Percentiles rank a stretch among this genome's conserved stretches.
Conservation (phyloP, 1,284 basidiomycete species). For the Ceraceosorus guamensis region DNA sequence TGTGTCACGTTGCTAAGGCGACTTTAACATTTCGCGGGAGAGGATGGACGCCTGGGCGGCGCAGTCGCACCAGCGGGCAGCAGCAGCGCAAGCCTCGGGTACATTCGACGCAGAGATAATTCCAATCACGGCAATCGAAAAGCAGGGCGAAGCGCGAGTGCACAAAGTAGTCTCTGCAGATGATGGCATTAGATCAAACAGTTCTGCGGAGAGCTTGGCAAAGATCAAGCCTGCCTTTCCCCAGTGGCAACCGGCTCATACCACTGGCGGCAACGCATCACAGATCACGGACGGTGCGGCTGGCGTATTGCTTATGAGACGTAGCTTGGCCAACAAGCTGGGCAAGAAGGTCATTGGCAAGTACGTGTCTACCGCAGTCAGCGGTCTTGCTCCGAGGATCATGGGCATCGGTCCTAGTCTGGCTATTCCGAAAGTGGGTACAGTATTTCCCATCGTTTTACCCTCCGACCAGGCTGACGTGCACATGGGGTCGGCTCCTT, state of each 20-base stretch:
- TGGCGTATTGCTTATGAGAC: slow-evolving; percentile 75
- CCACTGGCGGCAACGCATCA: slow-evolving; percentile 82
- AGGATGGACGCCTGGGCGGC: slow-evolving; percentile 81
- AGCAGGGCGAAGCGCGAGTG: slow-evolving; percentile 54
- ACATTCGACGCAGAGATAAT: slow-evolving; percentile 71
- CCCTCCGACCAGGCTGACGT: neutral
- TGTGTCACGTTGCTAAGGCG: slow-evolving; percentile 30
- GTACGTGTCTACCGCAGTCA: slow-evolving; percentile 66
- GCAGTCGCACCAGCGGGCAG: slow-evolving; percentile 69
- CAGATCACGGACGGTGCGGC: slow-evolving; percentile 78
- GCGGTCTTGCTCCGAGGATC: slow-evolving; percentile 66
- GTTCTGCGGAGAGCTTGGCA: slow-evolving; percentile 62
- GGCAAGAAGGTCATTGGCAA: slow-evolving; percentile 69
- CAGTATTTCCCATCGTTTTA: too few species aligned
- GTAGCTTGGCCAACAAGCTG: slow-evolving; percentile 71
- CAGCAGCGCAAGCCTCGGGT: slow-evolving; percentile 58
- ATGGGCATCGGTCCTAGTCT: slow-evolving; percentile 62
- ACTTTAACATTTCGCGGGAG: slow-evolving; percentile 72
- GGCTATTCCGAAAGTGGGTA: slow-evolving; percentile 24
- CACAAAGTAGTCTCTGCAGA: slow-evolving; percentile 63
- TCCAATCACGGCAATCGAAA: slow-evolving; percentile 51
- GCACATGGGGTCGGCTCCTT: neutral
- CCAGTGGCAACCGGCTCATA: slow-evolving; percentile 69
- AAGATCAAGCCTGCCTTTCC: slow-evolving; percentile 76
- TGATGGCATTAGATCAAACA: slow-evolving; percentile 72